These are phyloP conservation scores for Daldinia concentrica DNA, from an alignment of 495 filamentous ascomycete genomes.

Conservation along the genomic window DNA sequence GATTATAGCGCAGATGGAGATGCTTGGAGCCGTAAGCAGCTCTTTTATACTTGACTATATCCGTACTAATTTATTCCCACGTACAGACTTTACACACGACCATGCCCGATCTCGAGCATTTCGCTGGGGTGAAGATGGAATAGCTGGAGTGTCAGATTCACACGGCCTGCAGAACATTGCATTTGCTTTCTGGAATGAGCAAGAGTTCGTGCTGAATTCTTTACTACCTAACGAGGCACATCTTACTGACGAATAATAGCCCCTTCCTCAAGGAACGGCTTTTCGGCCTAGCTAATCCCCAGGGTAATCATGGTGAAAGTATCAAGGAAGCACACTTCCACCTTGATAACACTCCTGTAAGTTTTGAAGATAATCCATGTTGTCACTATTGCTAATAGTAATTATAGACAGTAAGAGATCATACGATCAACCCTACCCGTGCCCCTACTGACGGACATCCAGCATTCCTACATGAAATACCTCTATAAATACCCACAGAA, in stretches of 20 bases:
- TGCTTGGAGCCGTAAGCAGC: conserved; percentile 88
- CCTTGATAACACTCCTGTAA: conserved; percentile 86
- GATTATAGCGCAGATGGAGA: conserved; percentile 89
- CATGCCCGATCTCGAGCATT: conserved; percentile 86
- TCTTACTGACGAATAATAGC: conserved; percentile 55
- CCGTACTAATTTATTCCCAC: conserved; percentile 2
- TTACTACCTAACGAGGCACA: not conserved
- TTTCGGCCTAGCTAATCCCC: conserved; percentile 92
- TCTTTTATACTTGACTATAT: not conserved
- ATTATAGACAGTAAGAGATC: conserved; percentile 55
- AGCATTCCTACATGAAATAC: conserved; percentile 99
- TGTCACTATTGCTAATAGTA: conserved; percentile 36
- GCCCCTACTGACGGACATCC: conserved; percentile 32
- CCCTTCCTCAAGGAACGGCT: conserved; percentile 93
- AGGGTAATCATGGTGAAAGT: conserved; percentile 96
- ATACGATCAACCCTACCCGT: not conserved
- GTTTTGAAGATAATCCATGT: conserved; percentile 21
- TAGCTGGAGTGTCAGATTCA: conserved; percentile 92
- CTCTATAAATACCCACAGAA: conserved; percentile 97
- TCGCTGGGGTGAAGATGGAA: conserved; percentile 97
- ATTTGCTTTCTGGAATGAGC: conserved; percentile 97
- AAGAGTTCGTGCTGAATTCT: conserved; percentile 71
- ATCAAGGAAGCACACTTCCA: conserved; percentile 97
- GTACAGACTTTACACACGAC: conserved; percentile 88
- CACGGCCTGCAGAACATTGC: conserved; percentile 91